A percentile compares a stretch with the other conserved stretches of the same genome.
Evolutionary conservation across 768 basidiomycete genomes (phyloP).

Genomic region (Pulveroboletus sp.): DNA sequence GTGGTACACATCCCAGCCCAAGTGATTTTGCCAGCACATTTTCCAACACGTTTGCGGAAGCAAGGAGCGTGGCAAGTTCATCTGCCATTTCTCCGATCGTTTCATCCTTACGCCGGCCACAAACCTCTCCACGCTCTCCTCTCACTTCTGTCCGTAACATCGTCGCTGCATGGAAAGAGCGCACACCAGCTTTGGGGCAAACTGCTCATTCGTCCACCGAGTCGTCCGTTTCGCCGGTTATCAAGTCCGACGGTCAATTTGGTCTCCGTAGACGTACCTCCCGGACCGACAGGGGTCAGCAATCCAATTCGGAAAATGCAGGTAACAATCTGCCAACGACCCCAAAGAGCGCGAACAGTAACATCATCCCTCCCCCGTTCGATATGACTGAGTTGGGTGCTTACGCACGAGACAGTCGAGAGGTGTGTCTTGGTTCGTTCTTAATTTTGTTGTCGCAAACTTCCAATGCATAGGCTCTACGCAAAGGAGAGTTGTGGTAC

Average conservation of each 20-base stretch:
- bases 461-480: slow-evolving; percentile 60
- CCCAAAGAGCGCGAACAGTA: slow-evolving; percentile 29
- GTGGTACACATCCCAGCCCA: slow-evolving; percentile 35
- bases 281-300: slow-evolving; percentile 20
- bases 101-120: slow-evolving; percentile 58
- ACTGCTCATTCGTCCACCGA: slow-evolving; percentile 34
- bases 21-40: slow-evolving; percentile 37
- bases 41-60: slow-evolving; percentile 40
- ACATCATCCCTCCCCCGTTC: slow-evolving; percentile 43
- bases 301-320: slow-evolving; percentile 10
- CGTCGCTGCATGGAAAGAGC: slow-evolving; percentile 78
- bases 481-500: slow-evolving; percentile 86
- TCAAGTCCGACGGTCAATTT: slow-evolving; percentile 29
- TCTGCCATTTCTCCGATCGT: slow-evolving; percentile 40
- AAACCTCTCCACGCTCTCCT: slow-evolving; percentile 67
- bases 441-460: slow-evolving; percentile 10
- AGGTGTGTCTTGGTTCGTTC: slow-evolving; percentile 32
- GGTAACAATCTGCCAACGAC: slow-evolving; percentile 19
- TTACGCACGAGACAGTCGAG: slow-evolving; percentile 39
- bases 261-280: slow-evolving; percentile 33
- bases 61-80: slow-evolving; percentile 22
- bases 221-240: slow-evolving; percentile 38
- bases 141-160: slow-evolving; percentile 75
- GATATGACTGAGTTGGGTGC: slow-evolving; percentile 47
- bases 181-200: slow-evolving; percentile 48